Percentiles rank a stretch among this genome's conserved stretches.
Conservation (phyloP, 805 yeast genomes). For the Wickerhamomyces rabaulensis region DNA sequence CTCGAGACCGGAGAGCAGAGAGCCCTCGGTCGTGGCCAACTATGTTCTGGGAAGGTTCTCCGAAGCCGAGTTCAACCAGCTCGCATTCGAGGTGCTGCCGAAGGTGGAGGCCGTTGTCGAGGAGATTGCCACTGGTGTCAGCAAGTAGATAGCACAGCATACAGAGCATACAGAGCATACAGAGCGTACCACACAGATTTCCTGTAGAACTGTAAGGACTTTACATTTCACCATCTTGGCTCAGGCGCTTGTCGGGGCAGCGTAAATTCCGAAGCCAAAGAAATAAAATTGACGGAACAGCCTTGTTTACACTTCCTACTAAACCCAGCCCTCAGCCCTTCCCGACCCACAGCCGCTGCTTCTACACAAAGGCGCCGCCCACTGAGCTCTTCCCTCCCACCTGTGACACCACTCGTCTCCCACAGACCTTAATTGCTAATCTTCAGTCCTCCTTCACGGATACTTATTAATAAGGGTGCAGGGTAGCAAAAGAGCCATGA, state of each 20-base stretch:
- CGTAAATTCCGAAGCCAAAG: too few species aligned
- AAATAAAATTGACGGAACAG: not conserved
- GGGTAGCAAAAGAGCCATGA: not conserved
- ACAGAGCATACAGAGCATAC: too few species aligned
- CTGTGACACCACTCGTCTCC: not conserved
- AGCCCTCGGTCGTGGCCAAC: constrained; percentile 39
- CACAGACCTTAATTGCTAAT: not conserved
- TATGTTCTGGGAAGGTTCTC: constrained; percentile 58
- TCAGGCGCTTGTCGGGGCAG: too few species aligned
- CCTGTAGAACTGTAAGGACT: too few species aligned
- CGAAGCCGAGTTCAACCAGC: constrained; percentile 35
- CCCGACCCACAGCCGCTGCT: not conserved
- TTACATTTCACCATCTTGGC: too few species aligned
- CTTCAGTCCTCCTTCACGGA: not conserved
- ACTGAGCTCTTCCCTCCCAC: not conserved
- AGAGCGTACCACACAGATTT: too few species aligned
- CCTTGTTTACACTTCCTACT: not conserved
- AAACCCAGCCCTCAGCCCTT: not conserved
- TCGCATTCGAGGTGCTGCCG: constrained; percentile 38
- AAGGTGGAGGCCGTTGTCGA: constrained; percentile 33
- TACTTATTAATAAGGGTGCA: not conserved
- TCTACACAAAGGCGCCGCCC: not conserved
- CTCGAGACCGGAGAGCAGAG: constrained; percentile 53
- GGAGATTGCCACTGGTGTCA: constrained; percentile 5
- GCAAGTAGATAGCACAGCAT: not conserved